phyloP scores from a whole-genome alignment of 2,329 filamentous ascomycete species.

The Colletotrichum coccodes region DNA sequence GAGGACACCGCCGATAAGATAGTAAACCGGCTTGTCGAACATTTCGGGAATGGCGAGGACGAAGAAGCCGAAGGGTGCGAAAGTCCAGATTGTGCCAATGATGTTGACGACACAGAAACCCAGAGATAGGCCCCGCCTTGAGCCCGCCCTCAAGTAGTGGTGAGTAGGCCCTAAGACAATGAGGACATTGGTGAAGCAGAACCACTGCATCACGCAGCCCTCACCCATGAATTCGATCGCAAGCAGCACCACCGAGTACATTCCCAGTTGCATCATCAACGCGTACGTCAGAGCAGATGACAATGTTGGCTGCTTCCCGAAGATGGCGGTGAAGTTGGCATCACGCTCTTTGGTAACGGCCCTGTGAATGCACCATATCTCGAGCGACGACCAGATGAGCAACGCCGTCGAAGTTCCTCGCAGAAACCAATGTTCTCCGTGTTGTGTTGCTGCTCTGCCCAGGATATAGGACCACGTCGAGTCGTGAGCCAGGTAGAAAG shows the following conservation, averaged over 20 bases:
- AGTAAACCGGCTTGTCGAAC: background rate
- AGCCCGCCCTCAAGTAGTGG: conserved; percentile 19
- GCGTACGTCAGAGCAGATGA: conserved; percentile 8
- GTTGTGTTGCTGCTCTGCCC: conserved; percentile 1
- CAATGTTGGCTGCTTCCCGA: background rate
- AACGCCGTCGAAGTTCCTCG: conserved; percentile 7
- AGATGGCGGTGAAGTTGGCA: conserved; percentile 7
- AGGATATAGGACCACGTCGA: conserved; percentile 25
- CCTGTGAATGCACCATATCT: conserved; percentile 26
- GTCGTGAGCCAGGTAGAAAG: conserved; percentile 34
- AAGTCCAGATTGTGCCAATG: conserved; percentile 16
- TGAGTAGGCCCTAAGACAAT: conserved; percentile 22
- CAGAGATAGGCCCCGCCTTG: conserved; percentile 22
- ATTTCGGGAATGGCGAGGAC: background rate
- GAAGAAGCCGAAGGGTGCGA: background rate
- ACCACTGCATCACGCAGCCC: conserved; percentile 29
- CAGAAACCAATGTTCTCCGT: conserved; percentile 25
- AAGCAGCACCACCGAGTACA: conserved; percentile 22
- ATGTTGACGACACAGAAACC: conserved; percentile 25
- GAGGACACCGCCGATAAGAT: background rate
- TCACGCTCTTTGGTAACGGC: conserved; percentile 23
- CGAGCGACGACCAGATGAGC: conserved; percentile 20
- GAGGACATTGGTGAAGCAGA: conserved; percentile 30
- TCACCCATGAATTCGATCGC: conserved; percentile 25
- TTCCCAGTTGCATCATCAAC: conserved; percentile 13